Evolutionary conservation across 2,329 filamentous ascomycete genomes (phyloP).

Genomic region (Escovopsis sp.): DNA sequence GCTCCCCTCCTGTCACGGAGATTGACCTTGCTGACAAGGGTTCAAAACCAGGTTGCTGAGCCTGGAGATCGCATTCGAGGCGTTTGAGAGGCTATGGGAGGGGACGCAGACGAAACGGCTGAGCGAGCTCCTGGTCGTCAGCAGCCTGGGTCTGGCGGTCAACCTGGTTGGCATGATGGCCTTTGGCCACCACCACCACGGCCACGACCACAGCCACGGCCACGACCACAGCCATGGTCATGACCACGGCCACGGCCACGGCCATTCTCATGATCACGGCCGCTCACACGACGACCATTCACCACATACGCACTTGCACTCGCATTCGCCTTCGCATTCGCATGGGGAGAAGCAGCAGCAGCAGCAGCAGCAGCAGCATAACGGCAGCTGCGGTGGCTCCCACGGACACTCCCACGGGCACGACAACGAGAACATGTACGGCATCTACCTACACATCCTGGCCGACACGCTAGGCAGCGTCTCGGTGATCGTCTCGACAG

Average conservation of each 20-base stretch:
- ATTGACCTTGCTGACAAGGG: constrained; percentile 7
- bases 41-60: constrained; percentile 56
- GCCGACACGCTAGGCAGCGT: constrained; percentile 90
- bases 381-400: constrained; percentile 20
- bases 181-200: constrained; percentile 50
- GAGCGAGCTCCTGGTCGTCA: constrained; percentile 77
- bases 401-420: constrained; percentile 29
- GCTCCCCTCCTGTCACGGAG: too few species aligned
- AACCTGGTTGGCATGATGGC: constrained; percentile 86
- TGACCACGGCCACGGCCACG: background rate
- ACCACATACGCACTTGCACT: too few species aligned
- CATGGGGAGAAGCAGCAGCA: constrained; percentile 24
- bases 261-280: background rate
- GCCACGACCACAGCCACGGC: constrained; percentile 22
- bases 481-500: constrained; percentile 83
- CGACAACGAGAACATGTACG: constrained; percentile 94
- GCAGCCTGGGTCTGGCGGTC: constrained; percentile 69
- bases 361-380: constrained; percentile 10
- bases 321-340: constrained; percentile 15
- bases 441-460: constrained; percentile 89
- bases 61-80: constrained; percentile 90
- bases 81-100: constrained; percentile 71
- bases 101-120: constrained; percentile 73
- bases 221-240: constrained; percentile 20
- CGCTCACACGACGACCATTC: too few species aligned